Evolutionary conservation across 345 rosid genomes (phyloP).

Genomic region (Clausena lansium): DNA sequence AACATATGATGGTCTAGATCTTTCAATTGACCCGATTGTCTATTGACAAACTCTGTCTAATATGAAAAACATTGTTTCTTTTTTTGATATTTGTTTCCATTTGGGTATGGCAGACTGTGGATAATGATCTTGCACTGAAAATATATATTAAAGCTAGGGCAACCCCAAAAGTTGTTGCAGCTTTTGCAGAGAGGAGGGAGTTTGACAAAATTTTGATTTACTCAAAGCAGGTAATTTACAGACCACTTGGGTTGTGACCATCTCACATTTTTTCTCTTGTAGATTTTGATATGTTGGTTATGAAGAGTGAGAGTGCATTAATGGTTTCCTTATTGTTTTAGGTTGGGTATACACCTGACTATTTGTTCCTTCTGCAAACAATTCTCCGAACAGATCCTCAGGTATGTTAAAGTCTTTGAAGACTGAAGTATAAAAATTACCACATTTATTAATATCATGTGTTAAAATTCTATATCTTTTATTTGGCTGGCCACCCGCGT

Average conservation of each 20-base stretch:
- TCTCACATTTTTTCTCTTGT: neutral
- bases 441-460: neutral
- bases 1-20: neutral
- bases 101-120: slow-evolving; percentile 73
- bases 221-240: slow-evolving; percentile 75
- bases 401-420: slow-evolving; percentile 43
- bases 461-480: neutral
- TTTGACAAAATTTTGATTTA: slow-evolving; percentile 91
- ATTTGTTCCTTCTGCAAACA: slow-evolving; percentile 96
- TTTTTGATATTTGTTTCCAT: slow-evolving; percentile 15
- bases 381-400: slow-evolving; percentile 97
- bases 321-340: slow-evolving; percentile 28
- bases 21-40: neutral
- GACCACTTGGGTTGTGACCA: neutral
- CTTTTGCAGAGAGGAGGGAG: slow-evolving; percentile 97
- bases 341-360: slow-evolving; percentile 99
- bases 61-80: neutral
- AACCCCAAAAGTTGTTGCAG: slow-evolving; percentile 98
- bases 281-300: slow-evolving; percentile 1
- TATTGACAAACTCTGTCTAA: slow-evolving; percentile 4
- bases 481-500: neutral
- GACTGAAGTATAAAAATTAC: slow-evolving; percentile 11
- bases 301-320: neutral
- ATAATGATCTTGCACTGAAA: slow-evolving; percentile 94
- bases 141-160: slow-evolving; percentile 96